phyloP scores from a whole-genome alignment of 73 alveolate species.

The Tetrahymena borealis region DNA sequence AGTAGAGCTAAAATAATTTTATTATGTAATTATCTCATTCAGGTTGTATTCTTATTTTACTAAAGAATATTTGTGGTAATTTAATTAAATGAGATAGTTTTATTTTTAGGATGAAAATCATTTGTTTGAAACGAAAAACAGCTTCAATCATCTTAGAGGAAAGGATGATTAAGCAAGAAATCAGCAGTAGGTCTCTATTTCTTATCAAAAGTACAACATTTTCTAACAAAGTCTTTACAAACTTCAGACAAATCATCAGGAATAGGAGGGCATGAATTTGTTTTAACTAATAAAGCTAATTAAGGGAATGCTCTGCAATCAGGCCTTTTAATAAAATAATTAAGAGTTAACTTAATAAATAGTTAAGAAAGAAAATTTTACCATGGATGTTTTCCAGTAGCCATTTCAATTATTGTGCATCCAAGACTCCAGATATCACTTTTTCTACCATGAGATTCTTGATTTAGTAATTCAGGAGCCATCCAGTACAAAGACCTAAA shows the following conservation, averaged over 20 bases:
- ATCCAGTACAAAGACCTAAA: slow-evolving; percentile 61
- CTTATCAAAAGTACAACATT: slow-evolving; percentile 16
- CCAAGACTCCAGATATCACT: slow-evolving; percentile 87
- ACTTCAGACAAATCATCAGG: slow-evolving; percentile 15
- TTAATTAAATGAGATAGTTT: too few species aligned
- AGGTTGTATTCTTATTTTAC: too few species aligned
- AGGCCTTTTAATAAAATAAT: slow-evolving; percentile 8
- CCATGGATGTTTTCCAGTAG: slow-evolving; percentile 86
- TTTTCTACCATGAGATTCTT: slow-evolving; percentile 55
- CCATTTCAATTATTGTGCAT: slow-evolving; percentile 67
- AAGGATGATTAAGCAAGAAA: slow-evolving; percentile 8
- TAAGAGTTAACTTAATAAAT: background rate
- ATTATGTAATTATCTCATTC: too few species aligned
- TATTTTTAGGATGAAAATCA: too few species aligned
- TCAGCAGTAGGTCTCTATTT: slow-evolving; percentile 31
- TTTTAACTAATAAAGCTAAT: background rate
- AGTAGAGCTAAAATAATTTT: too few species aligned
- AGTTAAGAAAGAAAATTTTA: background rate
- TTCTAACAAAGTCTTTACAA: slow-evolving; percentile 19
- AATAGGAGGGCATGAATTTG: slow-evolving; percentile 33
- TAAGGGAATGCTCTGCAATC: slow-evolving; percentile 19
- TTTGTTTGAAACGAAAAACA: too few species aligned
- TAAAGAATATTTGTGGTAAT: too few species aligned
- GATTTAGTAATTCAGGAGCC: slow-evolving; percentile 70
- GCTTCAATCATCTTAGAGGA: background rate